Percentiles rank a stretch among this genome's conserved stretches.
Conservation (phyloP, 2,329 filamentous ascomycete species). For the Diaporthe sp. region DNA sequence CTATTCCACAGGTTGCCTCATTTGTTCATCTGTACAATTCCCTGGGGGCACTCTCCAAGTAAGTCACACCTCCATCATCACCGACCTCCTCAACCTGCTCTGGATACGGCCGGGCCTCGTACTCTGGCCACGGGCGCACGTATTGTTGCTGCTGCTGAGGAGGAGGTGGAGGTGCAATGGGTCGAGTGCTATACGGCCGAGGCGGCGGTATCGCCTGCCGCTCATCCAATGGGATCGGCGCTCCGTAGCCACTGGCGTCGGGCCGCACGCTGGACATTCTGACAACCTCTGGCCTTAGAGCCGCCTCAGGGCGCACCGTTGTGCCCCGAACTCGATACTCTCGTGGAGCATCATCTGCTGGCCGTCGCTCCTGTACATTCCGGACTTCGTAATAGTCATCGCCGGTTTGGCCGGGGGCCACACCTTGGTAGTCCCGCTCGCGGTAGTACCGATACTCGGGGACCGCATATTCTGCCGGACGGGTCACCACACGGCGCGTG, state of each 20-base stretch:
- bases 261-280: slow-evolving; percentile 69
- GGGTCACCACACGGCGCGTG: slow-evolving; percentile 71
- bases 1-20: slow-evolving; percentile 1
- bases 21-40: slow-evolving; percentile 38
- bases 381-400: slow-evolving; percentile 64
- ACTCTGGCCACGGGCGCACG: slow-evolving; percentile 37
- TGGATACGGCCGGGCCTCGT: slow-evolving; percentile 32
- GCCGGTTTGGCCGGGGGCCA: slow-evolving; percentile 56
- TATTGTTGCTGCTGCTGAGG: slow-evolving; percentile 36
- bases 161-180: slow-evolving; percentile 45
- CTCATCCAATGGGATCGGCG: slow-evolving; percentile 50
- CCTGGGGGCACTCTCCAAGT: slow-evolving; percentile 33
- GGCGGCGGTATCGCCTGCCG: slow-evolving; percentile 47
- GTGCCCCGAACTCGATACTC: slow-evolving; percentile 68
- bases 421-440: slow-evolving; percentile 69
- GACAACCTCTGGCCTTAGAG: slow-evolving; percentile 54
- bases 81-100: slow-evolving; percentile 22
- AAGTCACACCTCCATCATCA: slow-evolving; percentile 52
- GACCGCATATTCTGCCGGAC: slow-evolving; percentile 66
- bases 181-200: slow-evolving; percentile 50
- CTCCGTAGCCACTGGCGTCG: slow-evolving; percentile 60
- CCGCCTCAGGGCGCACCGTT: slow-evolving; percentile 64
- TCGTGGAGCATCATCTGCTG: slow-evolving; percentile 60
- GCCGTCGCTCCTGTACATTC: slow-evolving; percentile 53
- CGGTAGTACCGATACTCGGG: slow-evolving; percentile 67